phyloP scores from a whole-genome alignment of 164 flowering plant species.

The Umbilicus rupestris region DNA sequence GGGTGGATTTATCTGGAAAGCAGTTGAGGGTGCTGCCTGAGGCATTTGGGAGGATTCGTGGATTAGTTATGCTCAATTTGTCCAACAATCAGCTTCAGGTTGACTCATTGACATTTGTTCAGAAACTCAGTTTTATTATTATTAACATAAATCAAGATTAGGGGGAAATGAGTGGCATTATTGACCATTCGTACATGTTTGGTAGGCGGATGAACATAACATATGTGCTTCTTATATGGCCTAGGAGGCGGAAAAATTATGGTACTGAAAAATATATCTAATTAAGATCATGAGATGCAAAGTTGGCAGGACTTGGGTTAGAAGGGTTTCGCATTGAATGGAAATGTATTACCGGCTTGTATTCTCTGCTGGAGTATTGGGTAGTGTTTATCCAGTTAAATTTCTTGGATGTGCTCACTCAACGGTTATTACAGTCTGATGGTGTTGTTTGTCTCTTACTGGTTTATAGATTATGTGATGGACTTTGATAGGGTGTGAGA shows the following conservation, averaged over 20 bases:
- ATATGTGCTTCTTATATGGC: not conserved
- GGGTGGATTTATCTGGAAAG: slow-evolving; percentile 49
- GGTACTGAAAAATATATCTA: not conserved
- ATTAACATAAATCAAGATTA: not conserved
- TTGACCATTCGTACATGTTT: not conserved
- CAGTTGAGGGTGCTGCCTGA: slow-evolving; percentile 61
- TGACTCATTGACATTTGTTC: not conserved
- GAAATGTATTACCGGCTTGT: not conserved
- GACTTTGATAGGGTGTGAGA: not conserved
- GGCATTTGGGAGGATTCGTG: slow-evolving; percentile 55
- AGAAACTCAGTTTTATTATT: not conserved
- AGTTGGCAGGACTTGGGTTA: not conserved
- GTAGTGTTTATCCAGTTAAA: no score
- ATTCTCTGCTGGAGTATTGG: no score
- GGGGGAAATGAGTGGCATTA: not conserved
- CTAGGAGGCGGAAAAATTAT: not conserved
- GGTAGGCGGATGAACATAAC: not conserved
- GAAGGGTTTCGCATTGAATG: not conserved
- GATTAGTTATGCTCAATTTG: slow-evolving; percentile 47
- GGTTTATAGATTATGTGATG: not conserved
- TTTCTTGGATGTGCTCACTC: not conserved
- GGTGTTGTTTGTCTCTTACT: not conserved
- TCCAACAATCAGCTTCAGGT: slow-evolving; percentile 74
- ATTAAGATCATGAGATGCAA: not conserved
- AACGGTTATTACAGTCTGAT: not conserved